These are phyloP conservation scores for Lipomyces sp. DNA, from an alignment of 805 yeast species.

Conservation along the genomic window DNA sequence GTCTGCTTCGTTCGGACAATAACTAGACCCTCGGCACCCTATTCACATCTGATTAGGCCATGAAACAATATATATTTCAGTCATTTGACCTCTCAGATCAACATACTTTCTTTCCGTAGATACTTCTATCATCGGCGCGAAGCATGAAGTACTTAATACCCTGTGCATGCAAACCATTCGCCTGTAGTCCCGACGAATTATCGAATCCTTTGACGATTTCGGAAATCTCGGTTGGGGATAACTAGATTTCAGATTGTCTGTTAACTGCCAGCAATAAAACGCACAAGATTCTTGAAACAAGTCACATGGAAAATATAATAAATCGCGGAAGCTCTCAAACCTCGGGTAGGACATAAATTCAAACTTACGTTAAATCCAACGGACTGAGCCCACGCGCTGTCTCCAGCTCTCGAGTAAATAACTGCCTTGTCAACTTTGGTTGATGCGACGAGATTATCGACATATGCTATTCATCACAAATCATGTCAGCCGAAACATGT, in stretches of 20 bases:
- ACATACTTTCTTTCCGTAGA: conserved; percentile 76
- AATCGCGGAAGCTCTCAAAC: not conserved
- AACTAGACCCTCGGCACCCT: conserved; percentile 83
- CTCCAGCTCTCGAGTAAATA: conserved; percentile 92
- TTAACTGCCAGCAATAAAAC: not conserved
- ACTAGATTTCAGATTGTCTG: conserved; percentile 38
- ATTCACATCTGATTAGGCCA: not conserved
- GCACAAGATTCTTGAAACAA: not conserved
- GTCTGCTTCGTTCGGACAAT: conserved; percentile 95
- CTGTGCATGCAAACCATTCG: conserved; percentile 82
- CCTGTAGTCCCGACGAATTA: conserved; percentile 77
- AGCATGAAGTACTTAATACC: conserved; percentile 86
- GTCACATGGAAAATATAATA: conserved; percentile 32
- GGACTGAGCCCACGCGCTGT: conserved; percentile 89
- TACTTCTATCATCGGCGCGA: conserved; percentile 88
- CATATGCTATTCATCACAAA: conserved; percentile 67
- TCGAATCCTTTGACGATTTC: conserved; percentile 79
- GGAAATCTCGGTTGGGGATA: conserved; percentile 70
- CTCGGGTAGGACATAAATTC: not conserved
- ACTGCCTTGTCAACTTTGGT: conserved; percentile 92
- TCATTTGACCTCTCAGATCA: conserved; percentile 7
- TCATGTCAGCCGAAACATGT: not conserved
- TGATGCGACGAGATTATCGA: conserved; percentile 87
- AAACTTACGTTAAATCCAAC: conserved; percentile 55
- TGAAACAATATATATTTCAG: not conserved